Conservation (phyloP, 1,284 basidiomycete genomes). For the Moesziomyces sp. region DNA sequence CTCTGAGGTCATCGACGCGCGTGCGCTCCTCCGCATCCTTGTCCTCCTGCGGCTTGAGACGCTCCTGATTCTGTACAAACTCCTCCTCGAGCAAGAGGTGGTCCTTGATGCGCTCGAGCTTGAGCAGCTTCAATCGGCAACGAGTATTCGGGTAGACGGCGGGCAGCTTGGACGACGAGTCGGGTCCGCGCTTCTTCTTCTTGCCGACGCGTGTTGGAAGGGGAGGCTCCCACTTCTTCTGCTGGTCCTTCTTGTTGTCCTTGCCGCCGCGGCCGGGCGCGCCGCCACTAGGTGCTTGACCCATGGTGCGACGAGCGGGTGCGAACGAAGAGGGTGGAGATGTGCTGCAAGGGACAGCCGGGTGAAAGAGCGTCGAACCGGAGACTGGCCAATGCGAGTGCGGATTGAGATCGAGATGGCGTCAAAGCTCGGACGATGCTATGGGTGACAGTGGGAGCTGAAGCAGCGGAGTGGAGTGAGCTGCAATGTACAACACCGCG, state of each 20-base stretch:
- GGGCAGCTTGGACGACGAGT: slow-evolving; percentile 89
- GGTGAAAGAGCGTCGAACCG: neutral
- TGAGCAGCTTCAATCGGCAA: slow-evolving; percentile 93
- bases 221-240: slow-evolving; percentile 98
- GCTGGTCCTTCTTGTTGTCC: slow-evolving; percentile 71
- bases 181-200: slow-evolving; percentile 90
- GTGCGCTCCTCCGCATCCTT: slow-evolving; percentile 95
- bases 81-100: slow-evolving; percentile 97
- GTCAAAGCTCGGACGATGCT: neutral
- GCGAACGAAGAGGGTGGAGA: neutral
- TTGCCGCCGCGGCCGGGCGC: slow-evolving; percentile 59
- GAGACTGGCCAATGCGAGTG: neutral
- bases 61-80: slow-evolving; percentile 93
- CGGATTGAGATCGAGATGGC: neutral
- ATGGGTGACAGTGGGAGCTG: neutral
- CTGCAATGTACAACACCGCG: too few species aligned
- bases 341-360: too few species aligned
- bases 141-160: slow-evolving; percentile 93
- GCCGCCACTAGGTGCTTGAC: slow-evolving; percentile 60
- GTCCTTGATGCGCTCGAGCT: slow-evolving; percentile 97
- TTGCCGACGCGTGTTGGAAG: slow-evolving; percentile 96
- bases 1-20: slow-evolving; percentile 92
- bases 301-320: slow-evolving; percentile 30
- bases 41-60: slow-evolving; percentile 77
- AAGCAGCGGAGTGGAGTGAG: neutral